Conservation (phyloP, 257 asterid genomes). For the Leptodermis oblonga region DNA sequence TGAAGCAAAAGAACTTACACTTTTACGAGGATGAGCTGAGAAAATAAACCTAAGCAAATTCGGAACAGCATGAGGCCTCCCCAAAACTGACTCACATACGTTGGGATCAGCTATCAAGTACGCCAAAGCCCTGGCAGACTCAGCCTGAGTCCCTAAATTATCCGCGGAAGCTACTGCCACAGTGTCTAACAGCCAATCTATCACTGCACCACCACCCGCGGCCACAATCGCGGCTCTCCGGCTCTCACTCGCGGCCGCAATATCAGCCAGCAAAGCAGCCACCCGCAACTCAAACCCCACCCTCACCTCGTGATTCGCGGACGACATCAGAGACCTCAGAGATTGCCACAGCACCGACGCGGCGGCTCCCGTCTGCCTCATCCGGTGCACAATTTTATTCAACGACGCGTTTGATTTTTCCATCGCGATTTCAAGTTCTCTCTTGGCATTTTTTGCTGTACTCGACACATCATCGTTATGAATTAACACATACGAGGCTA, state of each 20-base stretch:
- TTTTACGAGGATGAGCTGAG: conserved; percentile 84
- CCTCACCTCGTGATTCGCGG: conserved; percentile 95
- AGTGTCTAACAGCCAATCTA: conserved; percentile 91
- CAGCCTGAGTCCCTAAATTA: conserved; percentile 69
- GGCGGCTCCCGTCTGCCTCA: conserved; percentile 86
- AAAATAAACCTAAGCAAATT: conserved; percentile 80
- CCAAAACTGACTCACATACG: conserved; percentile 66
- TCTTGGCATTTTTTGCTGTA: conserved; percentile 1
- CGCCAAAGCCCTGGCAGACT: conserved; percentile 94
- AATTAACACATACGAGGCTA: conserved; percentile 36
- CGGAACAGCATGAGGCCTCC: conserved; percentile 86
- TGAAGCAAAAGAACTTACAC: conserved; percentile 33
- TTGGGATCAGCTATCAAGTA: conserved; percentile 78
- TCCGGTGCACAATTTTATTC: conserved; percentile 40
- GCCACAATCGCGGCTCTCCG: conserved; percentile 87
- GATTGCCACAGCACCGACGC: conserved; percentile 96
- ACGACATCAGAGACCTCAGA: conserved; percentile 79
- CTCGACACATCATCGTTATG: conserved; percentile 19
- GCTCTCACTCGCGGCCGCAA: conserved; percentile 84
- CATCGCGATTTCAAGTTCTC: conserved; percentile 48
- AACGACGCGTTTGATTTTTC: conserved; percentile 60
- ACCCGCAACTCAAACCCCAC: conserved; percentile 91
- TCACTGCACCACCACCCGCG: conserved; percentile 97
- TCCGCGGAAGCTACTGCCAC: conserved; percentile 62
- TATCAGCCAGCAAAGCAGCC: conserved; percentile 90